These are phyloP conservation scores for Fusarium illudens DNA, from an alignment of 2,329 filamentous ascomycete genomes.

Conservation along the genomic window DNA sequence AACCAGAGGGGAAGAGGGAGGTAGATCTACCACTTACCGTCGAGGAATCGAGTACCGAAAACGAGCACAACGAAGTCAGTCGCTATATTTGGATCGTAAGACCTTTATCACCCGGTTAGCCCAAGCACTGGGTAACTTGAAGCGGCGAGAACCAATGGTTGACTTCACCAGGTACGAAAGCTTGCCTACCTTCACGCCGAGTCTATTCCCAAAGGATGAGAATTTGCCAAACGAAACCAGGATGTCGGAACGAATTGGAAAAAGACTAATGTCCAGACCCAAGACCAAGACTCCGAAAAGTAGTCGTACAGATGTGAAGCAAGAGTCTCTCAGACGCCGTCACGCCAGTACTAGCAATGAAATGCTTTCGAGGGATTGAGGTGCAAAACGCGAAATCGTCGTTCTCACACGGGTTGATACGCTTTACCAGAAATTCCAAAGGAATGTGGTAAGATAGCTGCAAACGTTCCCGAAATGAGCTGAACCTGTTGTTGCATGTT, in stretches of 20 bases:
- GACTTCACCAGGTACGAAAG: background rate
- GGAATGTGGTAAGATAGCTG: slow-evolving; percentile 51
- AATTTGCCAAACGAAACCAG: slow-evolving; percentile 42
- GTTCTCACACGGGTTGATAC: slow-evolving; percentile 41
- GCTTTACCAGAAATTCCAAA: slow-evolving; percentile 52
- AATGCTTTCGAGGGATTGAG: slow-evolving; percentile 43
- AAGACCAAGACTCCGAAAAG: slow-evolving; percentile 50
- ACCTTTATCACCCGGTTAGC: slow-evolving; percentile 31
- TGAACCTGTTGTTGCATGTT: slow-evolving; percentile 47
- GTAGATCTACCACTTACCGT: slow-evolving; percentile 33
- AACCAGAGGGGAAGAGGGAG: background rate
- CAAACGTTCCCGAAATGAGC: slow-evolving; percentile 53
- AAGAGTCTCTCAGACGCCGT: slow-evolving; percentile 51
- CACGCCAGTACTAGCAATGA: slow-evolving; percentile 50
- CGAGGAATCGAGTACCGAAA: slow-evolving; percentile 30
- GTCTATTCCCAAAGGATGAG: slow-evolving; percentile 41
- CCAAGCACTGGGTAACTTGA: background rate
- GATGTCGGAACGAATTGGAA: slow-evolving; percentile 47
- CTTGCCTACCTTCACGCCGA: slow-evolving; percentile 39
- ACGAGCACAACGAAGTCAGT: slow-evolving; percentile 41
- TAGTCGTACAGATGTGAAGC: slow-evolving; percentile 49
- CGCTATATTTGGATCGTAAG: slow-evolving; percentile 39
- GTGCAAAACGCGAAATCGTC: slow-evolving; percentile 42
- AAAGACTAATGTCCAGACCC: slow-evolving; percentile 48
- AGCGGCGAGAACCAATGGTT: background rate